These are phyloP conservation scores for Davidsoniella virescens DNA, from an alignment of 2,329 filamentous ascomycete species.

Conservation along the genomic window DNA sequence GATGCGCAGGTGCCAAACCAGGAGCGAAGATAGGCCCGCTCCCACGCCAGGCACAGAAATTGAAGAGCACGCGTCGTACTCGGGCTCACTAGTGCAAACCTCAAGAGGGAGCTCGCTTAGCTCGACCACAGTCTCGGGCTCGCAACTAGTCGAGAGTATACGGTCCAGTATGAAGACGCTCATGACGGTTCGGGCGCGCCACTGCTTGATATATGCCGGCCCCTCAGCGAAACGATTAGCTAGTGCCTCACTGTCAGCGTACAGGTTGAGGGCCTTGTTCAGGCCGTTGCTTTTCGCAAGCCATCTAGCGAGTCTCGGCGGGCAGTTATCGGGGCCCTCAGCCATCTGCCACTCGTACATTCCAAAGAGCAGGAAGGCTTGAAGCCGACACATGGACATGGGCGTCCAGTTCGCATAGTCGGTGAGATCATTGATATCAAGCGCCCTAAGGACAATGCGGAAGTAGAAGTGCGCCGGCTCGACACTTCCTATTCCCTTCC, in stretches of 20 bases:
- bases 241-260: not conserved
- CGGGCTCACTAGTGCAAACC: not conserved
- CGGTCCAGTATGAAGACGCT: conserved; percentile 3
- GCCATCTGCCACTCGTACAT: conserved; percentile 5
- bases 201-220: not conserved
- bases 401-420: not conserved
- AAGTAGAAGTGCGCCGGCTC: not conserved
- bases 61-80: not conserved
- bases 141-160: not conserved
- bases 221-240: not conserved
- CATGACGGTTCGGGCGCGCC: not conserved
- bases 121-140: not conserved
- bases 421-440: not conserved
- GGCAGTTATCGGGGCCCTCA: not conserved
- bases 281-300: not conserved
- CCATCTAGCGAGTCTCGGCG: not conserved
- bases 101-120: not conserved
- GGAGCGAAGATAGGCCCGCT: not conserved
- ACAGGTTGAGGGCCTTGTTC: not conserved
- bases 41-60: not conserved
- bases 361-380: conserved; percentile 7
- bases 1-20: conserved; percentile 3
- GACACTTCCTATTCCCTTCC: not conserved
- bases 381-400: not conserved
- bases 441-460: not conserved